Percentiles rank a stretch among this genome's conserved stretches.
These are phyloP conservation scores for Apiotrichum veenhuisii DNA, from an alignment of 1,284 basidiomycete species.

Conservation along the genomic window DNA sequence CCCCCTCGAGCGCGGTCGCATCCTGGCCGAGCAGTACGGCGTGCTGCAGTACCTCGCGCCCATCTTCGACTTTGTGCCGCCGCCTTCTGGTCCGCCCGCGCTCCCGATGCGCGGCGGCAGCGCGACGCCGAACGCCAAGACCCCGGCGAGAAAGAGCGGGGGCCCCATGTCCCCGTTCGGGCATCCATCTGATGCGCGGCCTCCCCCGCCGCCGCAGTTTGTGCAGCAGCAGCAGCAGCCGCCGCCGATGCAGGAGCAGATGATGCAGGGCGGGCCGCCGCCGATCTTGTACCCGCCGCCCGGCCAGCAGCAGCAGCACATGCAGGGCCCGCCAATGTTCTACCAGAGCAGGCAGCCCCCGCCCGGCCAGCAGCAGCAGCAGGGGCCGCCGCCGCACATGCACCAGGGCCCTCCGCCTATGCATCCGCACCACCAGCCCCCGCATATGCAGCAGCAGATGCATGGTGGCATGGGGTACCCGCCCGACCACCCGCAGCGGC, in stretches of 20 bases:
- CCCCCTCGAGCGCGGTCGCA: slow-evolving; percentile 81
- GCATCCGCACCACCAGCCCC: neutral
- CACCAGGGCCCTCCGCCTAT: slow-evolving; percentile 1
- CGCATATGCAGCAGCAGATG: neutral
- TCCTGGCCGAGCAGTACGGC: slow-evolving; percentile 84
- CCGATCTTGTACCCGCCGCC: slow-evolving; percentile 18
- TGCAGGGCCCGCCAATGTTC: slow-evolving; percentile 4
- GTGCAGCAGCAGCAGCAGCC: slow-evolving; percentile 15
- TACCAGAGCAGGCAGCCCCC: slow-evolving; percentile 7
- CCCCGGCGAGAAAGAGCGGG: slow-evolving; percentile 9
- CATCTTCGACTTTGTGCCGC: slow-evolving; percentile 85
- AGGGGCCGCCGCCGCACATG: neutral
- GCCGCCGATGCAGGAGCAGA: slow-evolving; percentile 4
- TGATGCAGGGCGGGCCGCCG: slow-evolving; percentile 11
- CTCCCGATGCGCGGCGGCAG: slow-evolving; percentile 37
- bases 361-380: slow-evolving; percentile 1
- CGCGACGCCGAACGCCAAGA: slow-evolving; percentile 17
- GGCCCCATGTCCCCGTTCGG: slow-evolving; percentile 29
- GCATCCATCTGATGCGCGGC: slow-evolving; percentile 7
- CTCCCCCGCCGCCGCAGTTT: slow-evolving; percentile 36
- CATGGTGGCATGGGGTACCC: slow-evolving; percentile 1
- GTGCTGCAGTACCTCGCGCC: slow-evolving; percentile 78
- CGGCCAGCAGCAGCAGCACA: slow-evolving; percentile 12
- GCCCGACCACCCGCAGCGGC: neutral
- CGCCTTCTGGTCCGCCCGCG: slow-evolving; percentile 37